Evolutionary conservation across 2,329 filamentous ascomycete species (phyloP).

Genomic region (Pyrenochaeta sp.): DNA sequence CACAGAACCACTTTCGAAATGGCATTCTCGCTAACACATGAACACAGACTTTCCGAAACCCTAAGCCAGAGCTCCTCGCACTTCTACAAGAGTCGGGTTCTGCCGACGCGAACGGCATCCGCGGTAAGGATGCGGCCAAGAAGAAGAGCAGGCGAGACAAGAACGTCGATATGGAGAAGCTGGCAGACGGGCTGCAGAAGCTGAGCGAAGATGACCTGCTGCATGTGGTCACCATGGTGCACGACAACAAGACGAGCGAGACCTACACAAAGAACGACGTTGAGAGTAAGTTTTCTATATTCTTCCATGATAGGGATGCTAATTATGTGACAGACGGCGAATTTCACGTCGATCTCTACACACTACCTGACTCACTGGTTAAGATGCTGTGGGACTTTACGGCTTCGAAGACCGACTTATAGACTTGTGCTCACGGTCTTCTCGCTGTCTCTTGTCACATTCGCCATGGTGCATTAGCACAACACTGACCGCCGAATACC

Average conservation of each 20-base stretch:
- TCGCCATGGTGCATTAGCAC: background rate
- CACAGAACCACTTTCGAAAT: background rate
- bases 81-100: conserved; percentile 84
- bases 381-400: conserved; percentile 96
- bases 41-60: conserved; percentile 82
- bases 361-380: conserved; percentile 86
- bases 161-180: conserved; percentile 90
- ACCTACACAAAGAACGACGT: conserved; percentile 98
- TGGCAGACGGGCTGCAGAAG: conserved; percentile 89
- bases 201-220: conserved; percentile 92
- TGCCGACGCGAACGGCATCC: conserved; percentile 69
- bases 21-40: conserved; percentile 10
- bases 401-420: conserved; percentile 44
- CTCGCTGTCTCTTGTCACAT: background rate
- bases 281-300: conserved; percentile 73
- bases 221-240: conserved; percentile 96
- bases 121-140: conserved; percentile 74
- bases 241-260: conserved; percentile 93
- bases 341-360: conserved; percentile 98
- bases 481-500: background rate
- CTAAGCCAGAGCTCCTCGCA: conserved; percentile 83
- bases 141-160: conserved; percentile 77
- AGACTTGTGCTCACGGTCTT: conserved; percentile 10
- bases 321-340: conserved; percentile 74
- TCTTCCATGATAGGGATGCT: conserved; percentile 10